Conservation (phyloP, 1,139 yeast genomes). For the Taphrina pruni region DNA sequence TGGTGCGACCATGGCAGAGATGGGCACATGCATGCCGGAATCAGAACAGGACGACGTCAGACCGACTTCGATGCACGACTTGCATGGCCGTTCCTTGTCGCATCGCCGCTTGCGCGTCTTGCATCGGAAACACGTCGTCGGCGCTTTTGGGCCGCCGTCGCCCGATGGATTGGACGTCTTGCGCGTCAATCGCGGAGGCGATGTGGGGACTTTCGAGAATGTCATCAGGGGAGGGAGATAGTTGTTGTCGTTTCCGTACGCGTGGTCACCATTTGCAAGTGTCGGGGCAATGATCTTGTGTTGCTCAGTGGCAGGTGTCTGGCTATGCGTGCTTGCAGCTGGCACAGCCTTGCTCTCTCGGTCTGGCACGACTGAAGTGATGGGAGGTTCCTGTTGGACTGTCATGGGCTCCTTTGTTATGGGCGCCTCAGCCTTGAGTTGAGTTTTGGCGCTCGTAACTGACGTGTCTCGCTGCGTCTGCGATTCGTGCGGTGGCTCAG, state of each 20-base stretch:
- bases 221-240: conserved; percentile 20
- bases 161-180: neutral
- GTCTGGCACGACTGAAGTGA: neutral
- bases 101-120: conserved; percentile 31
- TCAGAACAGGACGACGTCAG: conserved; percentile 20
- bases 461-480: neutral
- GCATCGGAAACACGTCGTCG: conserved; percentile 36
- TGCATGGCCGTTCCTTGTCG: conserved; percentile 35
- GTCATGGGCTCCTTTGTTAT: neutral
- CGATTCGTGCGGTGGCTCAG: neutral
- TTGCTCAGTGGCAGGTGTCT: no score
- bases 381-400: neutral
- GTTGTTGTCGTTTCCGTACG: conserved; percentile 7
- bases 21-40: conserved; percentile 11
- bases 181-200: conserved; percentile 1
- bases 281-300: neutral
- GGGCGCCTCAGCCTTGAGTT: neutral
- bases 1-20: neutral
- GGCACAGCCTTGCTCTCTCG: neutral
- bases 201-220: conserved; percentile 1
- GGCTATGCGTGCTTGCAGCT: neutral
- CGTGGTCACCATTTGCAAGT: neutral
- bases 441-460: neutral
- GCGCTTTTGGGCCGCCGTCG: neutral
- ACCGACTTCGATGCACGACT: conserved; percentile 22